phyloP scores from a whole-genome alignment of 2,329 filamentous ascomycete species.

The Xylaria arbuscula region DNA sequence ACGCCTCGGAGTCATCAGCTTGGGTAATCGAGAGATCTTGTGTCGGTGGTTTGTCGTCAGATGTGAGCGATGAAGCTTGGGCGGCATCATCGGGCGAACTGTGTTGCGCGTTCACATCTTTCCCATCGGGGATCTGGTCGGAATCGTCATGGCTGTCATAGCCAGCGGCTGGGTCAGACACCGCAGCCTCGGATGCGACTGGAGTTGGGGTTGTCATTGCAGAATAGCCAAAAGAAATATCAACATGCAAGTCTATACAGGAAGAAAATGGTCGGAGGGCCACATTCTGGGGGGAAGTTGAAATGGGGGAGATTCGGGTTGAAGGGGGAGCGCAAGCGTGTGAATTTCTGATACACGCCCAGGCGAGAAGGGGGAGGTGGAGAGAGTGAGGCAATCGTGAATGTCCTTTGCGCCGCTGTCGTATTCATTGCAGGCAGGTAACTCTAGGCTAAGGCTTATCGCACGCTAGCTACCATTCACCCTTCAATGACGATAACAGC shows the following conservation, averaged over 20 bases:
- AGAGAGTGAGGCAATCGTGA: conserved; percentile 37
- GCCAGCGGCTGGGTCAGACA: conserved; percentile 12
- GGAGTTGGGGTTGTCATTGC: conserved; percentile 20
- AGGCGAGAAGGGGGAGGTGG: conserved; percentile 24
- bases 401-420: conserved; percentile 30
- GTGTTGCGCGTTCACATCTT: conserved; percentile 4
- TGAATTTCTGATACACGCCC: conserved; percentile 35
- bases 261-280: conserved; percentile 17
- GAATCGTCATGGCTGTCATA: conserved; percentile 6
- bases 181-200: conserved; percentile 20
- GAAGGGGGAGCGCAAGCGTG: conserved; percentile 27
- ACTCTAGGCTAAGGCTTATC: conserved; percentile 24
- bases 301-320: conserved; percentile 19
- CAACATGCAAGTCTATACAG: conserved; percentile 28
- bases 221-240: conserved; percentile 25
- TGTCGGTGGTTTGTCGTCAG: conserved; percentile 22
- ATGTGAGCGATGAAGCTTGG: conserved; percentile 9
- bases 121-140: background rate
- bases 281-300: conserved; percentile 31
- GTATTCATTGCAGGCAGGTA: conserved; percentile 14
- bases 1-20: conserved; percentile 38
- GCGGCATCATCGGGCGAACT: conserved; percentile 16
- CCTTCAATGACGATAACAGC: background rate
- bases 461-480: background rate
- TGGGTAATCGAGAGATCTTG: conserved; percentile 9